Conservation (phyloP, 768 basidiomycete genomes). For the Mycena galericulata region DNA sequence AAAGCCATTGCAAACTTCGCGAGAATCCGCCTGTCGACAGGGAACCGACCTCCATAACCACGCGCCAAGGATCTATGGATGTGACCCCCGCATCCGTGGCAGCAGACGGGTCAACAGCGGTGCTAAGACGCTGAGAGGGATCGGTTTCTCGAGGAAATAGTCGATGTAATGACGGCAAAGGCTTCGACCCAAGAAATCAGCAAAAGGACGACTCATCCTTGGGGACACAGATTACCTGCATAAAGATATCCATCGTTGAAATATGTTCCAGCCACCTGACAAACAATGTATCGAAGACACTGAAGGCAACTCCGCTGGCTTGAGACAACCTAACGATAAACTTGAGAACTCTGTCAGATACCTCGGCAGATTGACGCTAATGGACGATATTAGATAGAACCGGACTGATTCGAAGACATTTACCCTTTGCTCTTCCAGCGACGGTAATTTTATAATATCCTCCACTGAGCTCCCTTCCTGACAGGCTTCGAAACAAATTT, state of each 20-base stretch:
- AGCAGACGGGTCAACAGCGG: conserved; percentile 46
- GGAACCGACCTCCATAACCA: conserved; percentile 57
- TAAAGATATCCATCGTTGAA: conserved; percentile 45
- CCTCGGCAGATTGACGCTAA: conserved; percentile 38
- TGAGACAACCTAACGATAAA: conserved; percentile 67
- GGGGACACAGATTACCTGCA: conserved; percentile 51
- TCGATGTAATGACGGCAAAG: conserved; percentile 64
- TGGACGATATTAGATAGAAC: not conserved
- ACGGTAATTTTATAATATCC: conserved; percentile 27
- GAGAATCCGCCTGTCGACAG: conserved; percentile 56
- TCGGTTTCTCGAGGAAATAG: conserved; percentile 70
- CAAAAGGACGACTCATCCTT: not conserved
- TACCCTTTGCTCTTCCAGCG: conserved; percentile 33
- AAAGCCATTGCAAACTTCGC: conserved; percentile 69
- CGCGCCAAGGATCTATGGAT: conserved; percentile 66
- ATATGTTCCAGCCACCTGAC: conserved; percentile 68
- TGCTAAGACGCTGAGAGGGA: conserved; percentile 52
- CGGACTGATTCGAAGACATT: not conserved
- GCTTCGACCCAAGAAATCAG: conserved; percentile 46
- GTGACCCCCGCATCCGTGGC: conserved; percentile 42
- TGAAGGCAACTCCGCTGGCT: conserved; percentile 62
- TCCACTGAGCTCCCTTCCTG: conserved; percentile 39
- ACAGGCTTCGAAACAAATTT: conserved; percentile 62
- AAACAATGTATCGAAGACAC: conserved; percentile 68
- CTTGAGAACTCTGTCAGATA: conserved; percentile 60